Conservation (phyloP, 164 flowering plant species). For the Aristolochia fimbriata region DNA sequence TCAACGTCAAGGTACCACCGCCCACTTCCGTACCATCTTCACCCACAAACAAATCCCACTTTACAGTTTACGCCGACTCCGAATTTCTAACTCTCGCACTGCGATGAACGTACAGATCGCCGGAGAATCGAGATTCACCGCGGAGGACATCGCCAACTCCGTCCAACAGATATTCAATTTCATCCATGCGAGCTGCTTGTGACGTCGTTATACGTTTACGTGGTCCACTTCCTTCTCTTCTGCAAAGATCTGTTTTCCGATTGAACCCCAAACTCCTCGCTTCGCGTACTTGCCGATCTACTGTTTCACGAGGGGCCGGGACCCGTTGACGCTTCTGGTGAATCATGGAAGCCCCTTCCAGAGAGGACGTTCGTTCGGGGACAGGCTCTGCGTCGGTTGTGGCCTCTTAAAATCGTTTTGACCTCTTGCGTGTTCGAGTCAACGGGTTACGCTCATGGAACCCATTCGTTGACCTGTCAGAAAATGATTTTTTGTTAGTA, state of each 20-base stretch:
- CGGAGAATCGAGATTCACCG: constrained; percentile 55
- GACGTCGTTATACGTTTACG: no score
- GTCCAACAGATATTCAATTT: constrained; percentile 85
- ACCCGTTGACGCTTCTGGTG: not conserved
- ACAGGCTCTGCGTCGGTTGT: not conserved
- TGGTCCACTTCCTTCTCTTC: not conserved
- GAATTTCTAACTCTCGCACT: no score
- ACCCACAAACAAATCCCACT: no score
- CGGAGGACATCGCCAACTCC: constrained; percentile 81
- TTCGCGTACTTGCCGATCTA: not conserved
- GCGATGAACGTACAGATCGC: no score
- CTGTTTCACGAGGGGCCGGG: not conserved
- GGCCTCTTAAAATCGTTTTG: not conserved
- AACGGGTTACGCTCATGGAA: not conserved
- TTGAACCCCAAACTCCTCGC: no score
- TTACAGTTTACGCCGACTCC: no score
- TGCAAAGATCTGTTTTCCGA: no score
- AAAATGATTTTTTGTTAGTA: constrained; percentile 2
- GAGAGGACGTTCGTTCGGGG: not conserved
- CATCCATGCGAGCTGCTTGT: constrained; percentile 60
- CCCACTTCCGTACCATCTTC: not conserved
- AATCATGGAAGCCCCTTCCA: not conserved
- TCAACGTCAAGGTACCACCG: constrained; percentile 73
- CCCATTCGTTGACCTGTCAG: constrained; percentile 1
- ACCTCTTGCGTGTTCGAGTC: not conserved